These are phyloP conservation scores for Penicilliopsis zonata DNA, from an alignment of 495 filamentous ascomycete genomes.

Conservation along the genomic window DNA sequence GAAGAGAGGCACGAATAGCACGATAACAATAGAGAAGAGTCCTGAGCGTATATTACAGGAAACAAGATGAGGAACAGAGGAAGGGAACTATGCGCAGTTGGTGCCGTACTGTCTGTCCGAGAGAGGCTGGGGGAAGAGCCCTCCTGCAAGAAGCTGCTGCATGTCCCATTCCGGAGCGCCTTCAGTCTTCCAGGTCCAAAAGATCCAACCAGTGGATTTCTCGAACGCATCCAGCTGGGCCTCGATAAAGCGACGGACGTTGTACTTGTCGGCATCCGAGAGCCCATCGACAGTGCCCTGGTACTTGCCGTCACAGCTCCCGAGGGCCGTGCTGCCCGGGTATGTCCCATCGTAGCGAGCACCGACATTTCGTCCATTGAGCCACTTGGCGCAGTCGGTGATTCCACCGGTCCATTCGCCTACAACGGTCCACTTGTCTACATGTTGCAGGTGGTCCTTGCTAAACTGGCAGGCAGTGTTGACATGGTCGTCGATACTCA, in stretches of 20 bases:
- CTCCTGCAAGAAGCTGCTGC: constrained; percentile 45
- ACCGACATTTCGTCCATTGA: constrained; percentile 59
- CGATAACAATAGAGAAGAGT: no score
- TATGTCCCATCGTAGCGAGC: constrained; percentile 60
- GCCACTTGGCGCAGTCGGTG: constrained; percentile 63
- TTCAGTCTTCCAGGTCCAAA: constrained; percentile 83
- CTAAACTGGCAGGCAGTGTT: constrained; percentile 37
- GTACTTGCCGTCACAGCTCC: constrained; percentile 47
- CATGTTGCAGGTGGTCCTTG: constrained; percentile 30
- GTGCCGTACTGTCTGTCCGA: constrained; percentile 33
- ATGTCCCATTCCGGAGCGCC: constrained; percentile 83
- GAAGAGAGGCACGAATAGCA: no score
- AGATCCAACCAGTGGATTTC: constrained; percentile 58
- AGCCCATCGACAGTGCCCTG: constrained; percentile 42
- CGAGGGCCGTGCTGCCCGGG: constrained; percentile 30
- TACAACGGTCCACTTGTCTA: constrained; percentile 59
- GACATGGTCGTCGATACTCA: constrained; percentile 37
- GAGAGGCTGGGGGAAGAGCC: constrained; percentile 53
- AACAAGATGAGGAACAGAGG: no score
- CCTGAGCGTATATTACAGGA: no score
- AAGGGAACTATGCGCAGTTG: constrained; percentile 30
- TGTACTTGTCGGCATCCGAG: constrained; percentile 36
- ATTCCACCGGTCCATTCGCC: constrained; percentile 61
- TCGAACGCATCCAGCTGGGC: constrained; percentile 68
- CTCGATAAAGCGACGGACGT: constrained; percentile 53